Base-by-base conservation (phyloP, 2,329 filamentous ascomycete species). In the Cercospora zeina region DNA sequence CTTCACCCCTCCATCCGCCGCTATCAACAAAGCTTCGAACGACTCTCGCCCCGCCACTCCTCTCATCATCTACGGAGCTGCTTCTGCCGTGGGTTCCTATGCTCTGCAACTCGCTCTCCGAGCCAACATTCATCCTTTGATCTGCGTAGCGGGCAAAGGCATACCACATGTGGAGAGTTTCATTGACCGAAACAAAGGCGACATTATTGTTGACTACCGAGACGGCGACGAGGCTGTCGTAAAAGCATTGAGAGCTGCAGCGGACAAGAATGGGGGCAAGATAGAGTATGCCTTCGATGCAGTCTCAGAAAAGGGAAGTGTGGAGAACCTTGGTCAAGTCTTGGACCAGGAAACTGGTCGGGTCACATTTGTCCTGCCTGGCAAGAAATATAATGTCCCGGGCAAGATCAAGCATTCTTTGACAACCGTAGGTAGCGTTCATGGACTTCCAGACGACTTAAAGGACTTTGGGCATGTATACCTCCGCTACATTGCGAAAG, bases 181-280 rank as follows among this genome's bases (percentile, higher is more conserved):
- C 33, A 79, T 87, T 59, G 81, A 85, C 68, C 71, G 72, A 9
- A 73, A 71, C 56, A 83, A 83, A 68, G 85, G 85, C 39, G 85
- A 88, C 68, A 74, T 77, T 0, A 75, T 88, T 21, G 71, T 88
- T 61, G 85, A 88, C 75, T 87, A 88, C 72, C 83, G 86, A 24
- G 54, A 67, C 11, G 73, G 72, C 54, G 61, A 71, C 53, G 72
- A 71, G 13, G 69, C 66, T 6, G 62, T 75, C 19, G 72, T 74
- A 1, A 60, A 69, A 54, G 69, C 66, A 11, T 69, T 76, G 55
- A 64, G 68, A 34, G 67, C 70, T 27, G 24, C 24, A 2, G 61
- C 73, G 5, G 61, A 65, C 4, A 33, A 58, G 39, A 55, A 63
- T 19, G 50, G 63, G 30, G 68, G 68, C 34, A 57, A 65, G 49